These are phyloP conservation scores for Musa acuminata DNA, from an alignment of 176 grass and related monocot species.

Conservation along the genomic window DNA sequence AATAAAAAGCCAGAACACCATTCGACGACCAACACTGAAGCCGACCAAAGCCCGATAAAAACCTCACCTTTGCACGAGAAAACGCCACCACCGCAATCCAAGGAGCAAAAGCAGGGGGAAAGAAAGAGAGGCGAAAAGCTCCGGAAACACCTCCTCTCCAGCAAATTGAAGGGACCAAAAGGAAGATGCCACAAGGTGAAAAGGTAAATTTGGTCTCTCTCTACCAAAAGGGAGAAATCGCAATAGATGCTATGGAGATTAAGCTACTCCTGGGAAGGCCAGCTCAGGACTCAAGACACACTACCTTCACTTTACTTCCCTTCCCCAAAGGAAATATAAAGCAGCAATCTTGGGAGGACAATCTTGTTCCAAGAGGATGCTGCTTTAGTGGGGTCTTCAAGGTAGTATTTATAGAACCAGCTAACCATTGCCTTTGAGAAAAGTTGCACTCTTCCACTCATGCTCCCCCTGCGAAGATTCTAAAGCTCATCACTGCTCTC, in stretches of 20 bases:
- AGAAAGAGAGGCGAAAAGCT: background rate
- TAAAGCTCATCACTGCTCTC: no score
- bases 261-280: background rate
- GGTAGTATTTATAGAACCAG: background rate
- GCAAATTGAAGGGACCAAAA: background rate
- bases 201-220: background rate
- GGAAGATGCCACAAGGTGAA: background rate
- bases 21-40: background rate
- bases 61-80: background rate
- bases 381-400: background rate
- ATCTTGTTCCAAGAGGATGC: background rate
- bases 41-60: background rate
- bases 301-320: background rate
- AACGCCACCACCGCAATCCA: background rate
- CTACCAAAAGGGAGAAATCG: background rate
- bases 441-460: background rate
- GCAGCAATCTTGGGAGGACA: background rate
- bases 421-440: background rate
- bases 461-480: background rate
- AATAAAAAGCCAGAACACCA: no score
- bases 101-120: constrained; percentile 6
- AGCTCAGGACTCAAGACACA: background rate
- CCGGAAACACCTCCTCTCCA: background rate
- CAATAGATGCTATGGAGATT: background rate
- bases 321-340: background rate